Evolutionary conservation across 78 protist species (phyloP), one percentile per base, ranked within the genome.

Genomic region (Dictyostelium capitatum): DNA sequence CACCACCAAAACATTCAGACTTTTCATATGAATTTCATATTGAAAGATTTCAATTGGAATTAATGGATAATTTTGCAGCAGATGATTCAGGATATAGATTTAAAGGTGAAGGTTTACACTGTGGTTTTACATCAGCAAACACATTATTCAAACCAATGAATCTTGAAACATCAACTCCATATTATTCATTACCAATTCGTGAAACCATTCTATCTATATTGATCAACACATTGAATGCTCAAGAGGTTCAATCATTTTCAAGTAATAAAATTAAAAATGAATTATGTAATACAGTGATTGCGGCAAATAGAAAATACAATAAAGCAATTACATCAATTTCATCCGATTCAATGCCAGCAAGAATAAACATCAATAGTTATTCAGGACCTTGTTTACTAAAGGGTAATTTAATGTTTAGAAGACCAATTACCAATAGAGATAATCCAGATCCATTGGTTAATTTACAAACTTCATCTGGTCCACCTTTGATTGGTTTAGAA

Each of bases 21-120:
- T 69, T 69, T 30, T 59, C 93, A 4, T 87, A 87, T 65, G 93
- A 87, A 17, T 87, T 87, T 46, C 93, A 87, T 51, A 87, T 87
- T 77, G 93, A 87, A 23, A 37, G 59, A 65, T 87, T 54, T 62
- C 46, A 43, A 64, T 37, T 87, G 10, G 84, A 87, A 32, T 50
- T 87, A 48, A 59, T 87, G 50, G 93, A 87, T 51, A 77, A 57
- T 64, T 80, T 62, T n/a, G 32, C 78, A 9, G 54, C 62, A 56
- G 48, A 56, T 14, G 91, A 83, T 25, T 59, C 59, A 59, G 93
- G 84, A 19, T 87, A 64, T 82, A 53, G 48, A 20, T 87, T 87
- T 62, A 47, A 77, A 9, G 84, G 93, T 51, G 84, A 87, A 23
- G 93, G 93, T 20, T 56, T 87, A 47, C 93, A 87, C 30, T 87